Base-by-base conservation (phyloP, 2,329 filamentous ascomycete genomes). In the Colletotrichum camelliae region DNA sequence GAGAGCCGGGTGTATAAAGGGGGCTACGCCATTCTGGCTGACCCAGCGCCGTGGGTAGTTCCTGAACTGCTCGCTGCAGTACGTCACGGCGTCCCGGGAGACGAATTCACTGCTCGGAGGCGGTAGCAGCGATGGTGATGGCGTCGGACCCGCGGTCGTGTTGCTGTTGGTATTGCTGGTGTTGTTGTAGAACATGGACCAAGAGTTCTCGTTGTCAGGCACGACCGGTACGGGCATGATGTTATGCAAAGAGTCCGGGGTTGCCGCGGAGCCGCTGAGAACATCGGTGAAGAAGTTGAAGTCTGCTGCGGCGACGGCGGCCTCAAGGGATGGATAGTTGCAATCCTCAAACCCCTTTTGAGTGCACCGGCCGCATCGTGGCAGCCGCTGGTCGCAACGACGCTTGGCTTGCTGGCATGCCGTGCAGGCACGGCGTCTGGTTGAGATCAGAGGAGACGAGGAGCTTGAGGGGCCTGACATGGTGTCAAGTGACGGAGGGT, bases 341-440 rank as follows among this genome's bases (percentile, higher is more conserved):
- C 81, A 81, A 21, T 70, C 31, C 7, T 74, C 77, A 35, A 82
- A 27, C 18, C 78, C 78, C 67, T 79, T 81, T 48, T 79, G 75
- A n/a, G 77, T 58, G 48, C 84, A 85, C 24, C 84, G 80, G 66
- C 80, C 80, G 57, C 84, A 85, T 4, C 78, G 68, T 4, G 84
- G 84, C 2, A 81, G 73, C 12, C 80, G 76, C 73, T 85, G 85
- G 69, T 83, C 82, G 75, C 84, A 86, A 66, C 83, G 82, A 15
- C 85, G 81, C 76, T 86, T 86, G 7, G 84, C 80, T 57, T 78
- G 81, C 18, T 84, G 82, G 77, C 84, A 86, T 29, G 80, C 78
- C 1, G 81, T 77, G 62, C 85, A 86, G 2, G 85, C 84, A 72
- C 82, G 83, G 39, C 81, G 79, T 75, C 77, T 73, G 43, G 77